Base-by-base conservation (phyloP, 106 monocot species). In the Ottelia alismoides region DNA sequence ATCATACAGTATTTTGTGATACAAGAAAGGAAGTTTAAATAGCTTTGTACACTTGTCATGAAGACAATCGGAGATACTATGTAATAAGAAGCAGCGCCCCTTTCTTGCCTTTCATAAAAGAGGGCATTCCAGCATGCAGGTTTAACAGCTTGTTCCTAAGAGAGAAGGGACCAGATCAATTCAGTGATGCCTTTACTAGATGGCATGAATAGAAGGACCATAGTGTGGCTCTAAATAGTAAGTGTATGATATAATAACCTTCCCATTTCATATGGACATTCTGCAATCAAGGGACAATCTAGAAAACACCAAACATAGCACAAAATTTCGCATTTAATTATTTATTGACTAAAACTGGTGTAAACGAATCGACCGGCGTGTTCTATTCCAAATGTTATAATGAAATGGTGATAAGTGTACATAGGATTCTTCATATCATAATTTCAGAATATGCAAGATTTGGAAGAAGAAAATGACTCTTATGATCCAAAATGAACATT, bases 91-190 rank as follows among this genome's bases (percentile, higher is more conserved):
- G 70, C 74, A 29, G 22, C 47, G 25, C 83, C 76, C 72, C 76
- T 52, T 0, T 53, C 10, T 4, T 71, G 73, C 66, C 83, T 88
- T 72, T 3, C 52, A 27, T 76, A 83, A 61, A 88, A 77, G 76
- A 88, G 31, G 0, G 51, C 18, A 44, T 65, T 11, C 31, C 25
- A 19, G 17, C 27, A 72, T 88, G 83, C 14, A 79, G 52, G 2
- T 52, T 53, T 49, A 88, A 71, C 27, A 88, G 73, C 55, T 83
- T 83, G 74, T 88, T 88, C 79, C 69, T 71, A 1, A 76, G 74
- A 29, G 83, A 88, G 62, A 65, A 65, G 20, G 67, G 59, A 1
- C 0, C 2, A 32, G 47, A 47, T 17, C 43, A 52, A 11, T 20
- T 20, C 1, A 17, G 9, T n/a, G 56, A 53, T 30, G 16, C n/a